These are phyloP conservation scores for Neurospora sp. DNA, from an alignment of 495 filamentous ascomycete genomes.

Conservation along the genomic window DNA sequence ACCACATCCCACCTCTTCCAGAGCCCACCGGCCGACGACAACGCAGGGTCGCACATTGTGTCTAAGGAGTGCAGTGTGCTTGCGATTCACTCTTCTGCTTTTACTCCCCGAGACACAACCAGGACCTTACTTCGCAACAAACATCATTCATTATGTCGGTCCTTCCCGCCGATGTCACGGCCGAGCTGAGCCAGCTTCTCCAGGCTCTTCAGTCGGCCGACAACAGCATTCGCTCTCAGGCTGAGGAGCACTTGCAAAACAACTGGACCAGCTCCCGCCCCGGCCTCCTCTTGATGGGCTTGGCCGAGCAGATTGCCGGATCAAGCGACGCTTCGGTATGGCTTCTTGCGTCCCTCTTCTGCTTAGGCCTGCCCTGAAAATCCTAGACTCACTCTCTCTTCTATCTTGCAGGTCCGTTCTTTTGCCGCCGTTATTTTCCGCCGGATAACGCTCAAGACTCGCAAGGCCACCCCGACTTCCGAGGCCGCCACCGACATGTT, in stretches of 20 bases:
- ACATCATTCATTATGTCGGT: slow-evolving; percentile 56
- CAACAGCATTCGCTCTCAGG: slow-evolving; percentile 71
- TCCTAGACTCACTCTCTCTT: not conserved
- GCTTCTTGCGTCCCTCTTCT: slow-evolving; percentile 8
- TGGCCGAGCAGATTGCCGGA: slow-evolving; percentile 81
- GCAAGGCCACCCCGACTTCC: slow-evolving; percentile 55
- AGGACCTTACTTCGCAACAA: not conserved
- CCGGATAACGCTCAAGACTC: slow-evolving; percentile 77
- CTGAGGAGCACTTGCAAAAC: slow-evolving; percentile 80
- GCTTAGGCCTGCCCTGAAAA: not conserved
- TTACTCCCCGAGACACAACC: not conserved
- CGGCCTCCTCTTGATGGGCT: slow-evolving; percentile 80
- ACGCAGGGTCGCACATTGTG: not conserved
- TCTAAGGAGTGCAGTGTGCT: not conserved
- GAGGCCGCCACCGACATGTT: slow-evolving; percentile 73
- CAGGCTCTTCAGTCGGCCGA: slow-evolving; percentile 81
- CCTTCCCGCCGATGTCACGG: slow-evolving; percentile 69
- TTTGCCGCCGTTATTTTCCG: slow-evolving; percentile 94
- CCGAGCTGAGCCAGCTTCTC: slow-evolving; percentile 75
- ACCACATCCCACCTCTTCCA: not conserved
- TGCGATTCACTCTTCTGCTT: not conserved
- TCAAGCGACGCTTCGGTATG: slow-evolving; percentile 59
- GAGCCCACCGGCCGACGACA: not conserved
- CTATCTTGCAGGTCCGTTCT: slow-evolving; percentile 56
- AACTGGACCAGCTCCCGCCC: slow-evolving; percentile 77